Base-by-base conservation (phyloP, 176 grass and related monocot genomes). In the Tillandsia leiboldiana region DNA sequence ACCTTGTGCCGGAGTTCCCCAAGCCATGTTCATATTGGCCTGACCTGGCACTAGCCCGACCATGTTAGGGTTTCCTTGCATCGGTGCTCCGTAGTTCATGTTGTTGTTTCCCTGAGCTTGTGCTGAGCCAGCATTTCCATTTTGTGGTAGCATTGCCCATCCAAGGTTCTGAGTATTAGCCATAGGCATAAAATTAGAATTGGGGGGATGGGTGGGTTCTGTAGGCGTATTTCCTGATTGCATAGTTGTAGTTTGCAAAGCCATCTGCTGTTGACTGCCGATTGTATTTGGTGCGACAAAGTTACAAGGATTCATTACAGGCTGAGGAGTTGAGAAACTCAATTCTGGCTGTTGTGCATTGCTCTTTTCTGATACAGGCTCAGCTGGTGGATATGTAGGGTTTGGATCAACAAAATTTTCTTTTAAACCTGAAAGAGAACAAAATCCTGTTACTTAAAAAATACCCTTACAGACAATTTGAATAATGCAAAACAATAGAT, bases 21-120 rank as follows among this genome's bases (percentile, higher is more conserved):
- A 84, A 65, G 86, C 24, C 73, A 90, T 75, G 79, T 70, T 87
- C 79, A 78, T 81, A 74, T 87, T 90, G 70, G 71, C 64, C 80
- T 84, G 81, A 70, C 79, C 82, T 50, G 79, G 72, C 75, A 76
- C 54, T 75, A 82, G 85, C 84, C 80, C 80, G 62, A 54, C 67
- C 75, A 83, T 86, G 50, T 78, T 96, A 69, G 77, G 49, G 80
- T 85, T 83, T 72, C 71, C 69, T 73, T 96, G 92, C 59, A 79
- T 24, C 49, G 87, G 24, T 51, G 67, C 28, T 78, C 66, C 33
- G 7, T 42, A 42, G 33, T 52, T 73, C 76, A 79, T 75, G 20
- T 70, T 75, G 59, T 52, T 67, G 65, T 65, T 77, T 59, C 26
- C 85, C 72, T 85, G 84, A 79, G 52, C 20, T 77, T 82, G 75